Evolutionary conservation across 1,139 yeast genomes (phyloP), one percentile per base, ranked within the genome.

Genomic region (Pichia sp.): DNA sequence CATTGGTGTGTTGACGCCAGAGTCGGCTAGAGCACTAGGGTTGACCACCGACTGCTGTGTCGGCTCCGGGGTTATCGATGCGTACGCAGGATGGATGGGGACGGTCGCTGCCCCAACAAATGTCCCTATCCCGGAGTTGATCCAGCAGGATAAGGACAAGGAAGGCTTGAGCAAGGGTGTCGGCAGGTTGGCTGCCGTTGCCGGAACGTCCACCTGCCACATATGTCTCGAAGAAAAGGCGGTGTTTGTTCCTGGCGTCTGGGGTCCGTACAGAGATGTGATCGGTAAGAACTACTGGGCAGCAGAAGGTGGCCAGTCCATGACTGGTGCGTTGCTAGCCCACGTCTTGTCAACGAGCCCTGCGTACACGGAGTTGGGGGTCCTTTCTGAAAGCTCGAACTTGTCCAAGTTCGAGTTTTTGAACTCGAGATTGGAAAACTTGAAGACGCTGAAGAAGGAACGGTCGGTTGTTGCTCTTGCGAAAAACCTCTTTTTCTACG

Each of bases 281-380:
- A 78, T 93, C 76, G 88, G 95, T 19, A 87, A 89, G 41, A 90
- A 85, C 11, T 85, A 79, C 66, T 93, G 98, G 98, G 78, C 90
- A 64, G 96, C 98, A n/a, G 99, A 93, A 73, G 99, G 99, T 66
- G 99, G 99, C 19, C 99, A 93, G 72, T 87, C 95, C 23, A 87
- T 96, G 67, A 93, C 99, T 2, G 99, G 99, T 61, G 97, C 95
- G 41, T 78, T 93, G 51, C 78, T 93, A 63, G 95, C 93, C 3
- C 96, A 90, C 70, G 95, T 92, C n/a, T 73, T 93, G 59, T 78
- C 90, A 5, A 85, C 87, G 16, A 99, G 93, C 67, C 97, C 97
- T 0, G 96, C 98, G 0, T 84, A 84, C 62, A 75, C 81, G 8
- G 88, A 87, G 65, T 77, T 92, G 54, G 71, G 72, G 26, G 67